phyloP scores from a whole-genome alignment of 2,329 filamentous ascomycete species.

The Diplocarpon rosae region DNA sequence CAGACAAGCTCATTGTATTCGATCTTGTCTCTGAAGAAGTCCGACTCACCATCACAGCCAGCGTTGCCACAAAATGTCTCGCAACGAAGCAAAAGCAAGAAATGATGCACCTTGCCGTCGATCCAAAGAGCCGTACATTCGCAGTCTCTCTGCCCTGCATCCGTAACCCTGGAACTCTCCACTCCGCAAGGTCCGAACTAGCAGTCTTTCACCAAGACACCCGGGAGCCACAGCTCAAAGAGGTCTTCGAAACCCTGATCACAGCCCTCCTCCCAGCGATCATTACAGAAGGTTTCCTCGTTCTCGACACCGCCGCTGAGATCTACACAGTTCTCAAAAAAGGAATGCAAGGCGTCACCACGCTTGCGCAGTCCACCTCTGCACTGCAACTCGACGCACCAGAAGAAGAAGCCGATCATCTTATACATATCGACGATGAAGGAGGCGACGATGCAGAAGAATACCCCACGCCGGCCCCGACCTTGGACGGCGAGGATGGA shows the following conservation, averaged over 20 bases:
- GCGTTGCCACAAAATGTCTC: slow-evolving; percentile 29
- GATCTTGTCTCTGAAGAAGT: slow-evolving; percentile 73
- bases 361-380: slow-evolving; percentile 45
- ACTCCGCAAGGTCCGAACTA: slow-evolving; percentile 39
- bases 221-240: slow-evolving; percentile 46
- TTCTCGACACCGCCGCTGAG: slow-evolving; percentile 66
- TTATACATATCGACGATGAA: slow-evolving; percentile 19
- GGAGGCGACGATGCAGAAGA: slow-evolving; percentile 24
- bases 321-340: slow-evolving; percentile 53
- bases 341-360: slow-evolving; percentile 40
- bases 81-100: slow-evolving; percentile 30
- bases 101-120: slow-evolving; percentile 60
- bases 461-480: slow-evolving; percentile 24
- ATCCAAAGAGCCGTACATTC: slow-evolving; percentile 52
- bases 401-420: slow-evolving; percentile 19
- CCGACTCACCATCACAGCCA: slow-evolving; percentile 52
- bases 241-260: slow-evolving; percentile 45
- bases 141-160: slow-evolving; percentile 43
- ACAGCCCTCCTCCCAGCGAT: slow-evolving; percentile 56
- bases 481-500: slow-evolving; percentile 33
- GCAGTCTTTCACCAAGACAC: slow-evolving; percentile 56
- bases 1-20: slow-evolving; percentile 65
- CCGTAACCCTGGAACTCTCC: slow-evolving; percentile 22
- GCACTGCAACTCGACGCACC: slow-evolving; percentile 27
- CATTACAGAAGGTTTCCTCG: slow-evolving; percentile 59